Base-by-base conservation (phyloP, 2,329 filamentous ascomycete species). In the Colletotrichum tofieldiae region DNA sequence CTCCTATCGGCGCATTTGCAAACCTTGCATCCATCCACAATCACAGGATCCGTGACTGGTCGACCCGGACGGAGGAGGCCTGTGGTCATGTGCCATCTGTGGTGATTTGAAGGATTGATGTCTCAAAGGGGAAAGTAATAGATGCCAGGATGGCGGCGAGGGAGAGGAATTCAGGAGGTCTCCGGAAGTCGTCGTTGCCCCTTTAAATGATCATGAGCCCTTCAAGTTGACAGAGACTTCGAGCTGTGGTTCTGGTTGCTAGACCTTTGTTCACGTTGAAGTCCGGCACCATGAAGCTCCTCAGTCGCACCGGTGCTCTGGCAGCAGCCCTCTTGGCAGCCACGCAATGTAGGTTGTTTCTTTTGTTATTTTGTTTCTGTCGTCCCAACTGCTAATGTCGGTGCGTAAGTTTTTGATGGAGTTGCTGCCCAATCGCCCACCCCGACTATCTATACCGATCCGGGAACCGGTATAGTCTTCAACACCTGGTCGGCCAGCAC, bases 381-480 rank as follows among this genome's bases (percentile, higher is more conserved):
- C 9, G 18, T 4, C 16, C 3, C 35, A 9, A 18, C 26, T 20
- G 26, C 69, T 72, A 59, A 74, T 39, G 43, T n/a, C 6, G 18
- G 18, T 23, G 32, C 14, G 18, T 20, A 41, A 74, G 73, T 74
- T 37, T 29, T 73, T 39, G 39, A 73, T 47, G 71, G 71, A 45
- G 71, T 56, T 49, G 62, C 62, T 4, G 76, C 73, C 23, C 77
- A 78, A 56, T 32, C 45, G 23, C 51, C 64, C 5, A 58, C 66
- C 20, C 73, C 76, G 29, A 74, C 71, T 12, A 32, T 69, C 23
- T 87, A 84, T 75, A 85, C 81, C 14, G 85, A 88, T 61, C 78
- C 82, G 55, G 81, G 82, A 37, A 88, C 88, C 12, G 86, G 86
- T 26, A 89, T 90, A 75, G 81, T 79, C 37, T 89, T 90, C 79